Conservation (phyloP, 768 basidiomycete genomes). For the Auriculariales sp. region DNA sequence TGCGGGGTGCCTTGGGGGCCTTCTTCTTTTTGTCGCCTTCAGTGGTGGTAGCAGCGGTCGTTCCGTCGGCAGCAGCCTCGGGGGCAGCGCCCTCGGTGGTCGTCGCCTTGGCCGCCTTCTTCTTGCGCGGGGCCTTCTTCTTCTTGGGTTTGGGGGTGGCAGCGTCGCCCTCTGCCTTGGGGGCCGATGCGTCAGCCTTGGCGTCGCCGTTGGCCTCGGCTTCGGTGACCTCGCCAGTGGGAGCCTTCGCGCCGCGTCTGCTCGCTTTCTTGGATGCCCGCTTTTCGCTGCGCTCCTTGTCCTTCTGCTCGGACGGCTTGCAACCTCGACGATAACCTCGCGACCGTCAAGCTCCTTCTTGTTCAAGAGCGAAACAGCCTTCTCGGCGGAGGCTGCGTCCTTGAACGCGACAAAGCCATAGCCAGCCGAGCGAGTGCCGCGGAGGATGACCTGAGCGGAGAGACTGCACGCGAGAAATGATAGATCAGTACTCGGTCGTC, state of each 20-base stretch:
- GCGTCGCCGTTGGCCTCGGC: slow-evolving; percentile 76
- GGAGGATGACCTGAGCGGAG: slow-evolving; percentile 75
- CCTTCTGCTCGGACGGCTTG: slow-evolving; percentile 85
- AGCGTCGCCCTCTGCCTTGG: slow-evolving; percentile 37
- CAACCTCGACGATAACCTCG: slow-evolving; percentile 79
- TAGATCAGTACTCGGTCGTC: slow-evolving; percentile 6
- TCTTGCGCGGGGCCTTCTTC: slow-evolving; percentile 41
- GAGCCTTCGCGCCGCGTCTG: slow-evolving; percentile 75
- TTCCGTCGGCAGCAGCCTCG: slow-evolving; percentile 16
- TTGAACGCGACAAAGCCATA: slow-evolving; percentile 86
- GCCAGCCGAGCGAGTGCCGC: slow-evolving; percentile 73
- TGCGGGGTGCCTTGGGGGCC: slow-evolving; percentile 42
- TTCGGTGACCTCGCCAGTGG: slow-evolving; percentile 80
- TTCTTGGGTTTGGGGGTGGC: slow-evolving; percentile 61
- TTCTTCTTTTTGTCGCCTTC: slow-evolving; percentile 28
- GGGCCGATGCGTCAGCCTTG: slow-evolving; percentile 35
- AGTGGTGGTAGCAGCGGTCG: slow-evolving; percentile 21
- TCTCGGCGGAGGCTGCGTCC: slow-evolving; percentile 68
- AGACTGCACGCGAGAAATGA: slow-evolving; percentile 30
- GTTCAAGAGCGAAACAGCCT: slow-evolving; percentile 75
- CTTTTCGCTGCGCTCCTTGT: slow-evolving; percentile 67
- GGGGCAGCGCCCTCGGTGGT: slow-evolving; percentile 20
- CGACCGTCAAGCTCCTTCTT: slow-evolving; percentile 83
- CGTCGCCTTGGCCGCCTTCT: slow-evolving; percentile 22
- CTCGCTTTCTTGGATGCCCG: slow-evolving; percentile 67